Evolutionary conservation across 2,329 filamentous ascomycete species (phyloP), one percentile per base, ranked within the genome.

Genomic region (Fusarium annulatum): DNA sequence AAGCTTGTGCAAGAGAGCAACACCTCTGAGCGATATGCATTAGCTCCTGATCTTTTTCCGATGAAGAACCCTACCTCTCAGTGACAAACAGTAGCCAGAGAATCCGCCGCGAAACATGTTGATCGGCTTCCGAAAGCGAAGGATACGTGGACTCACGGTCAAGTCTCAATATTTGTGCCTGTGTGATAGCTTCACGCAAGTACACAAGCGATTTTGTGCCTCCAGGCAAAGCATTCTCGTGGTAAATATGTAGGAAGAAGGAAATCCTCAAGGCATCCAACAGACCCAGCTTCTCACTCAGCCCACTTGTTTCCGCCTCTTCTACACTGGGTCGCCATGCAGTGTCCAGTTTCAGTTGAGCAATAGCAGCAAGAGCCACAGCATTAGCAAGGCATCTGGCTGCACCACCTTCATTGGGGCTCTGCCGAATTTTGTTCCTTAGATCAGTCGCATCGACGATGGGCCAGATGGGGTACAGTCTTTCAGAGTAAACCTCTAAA

Each of bases 401-500:
- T 46, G 83, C 79, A 48, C 80, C 76, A 55, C 82, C 79, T 21
- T 80, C 73, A 2, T 36, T 41, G 23, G 74, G 78, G 48, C 56
- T 84, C 77, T 38, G 78, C 72, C 61, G 78, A 10, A 87, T 76
- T 7, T 78, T 76, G 30, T 79, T 78, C 56, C 84, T 82, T 28
- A 87, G 76, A 53, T 83, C 79, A 56, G 84, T 81, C 33, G 86
- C 83, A 43, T 85, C 82, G 46, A 88, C 82, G 42, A 88, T 84
- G 30, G 86, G 86, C 86, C 86, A 88, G 7, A 88, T 84, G 2
- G 86, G 86, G 57, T 86, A 88, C 51, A 88, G 78, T 18, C 86
- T 84, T n/a, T 86, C 81, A 7, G 84, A 83, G 69, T 87, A 88
- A 53, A 85, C 80, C 69, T 85, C 85, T 9, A 87, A 78, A 5